Conservation (phyloP, 345 rosid genomes). For the Gossypium bickii region DNA sequence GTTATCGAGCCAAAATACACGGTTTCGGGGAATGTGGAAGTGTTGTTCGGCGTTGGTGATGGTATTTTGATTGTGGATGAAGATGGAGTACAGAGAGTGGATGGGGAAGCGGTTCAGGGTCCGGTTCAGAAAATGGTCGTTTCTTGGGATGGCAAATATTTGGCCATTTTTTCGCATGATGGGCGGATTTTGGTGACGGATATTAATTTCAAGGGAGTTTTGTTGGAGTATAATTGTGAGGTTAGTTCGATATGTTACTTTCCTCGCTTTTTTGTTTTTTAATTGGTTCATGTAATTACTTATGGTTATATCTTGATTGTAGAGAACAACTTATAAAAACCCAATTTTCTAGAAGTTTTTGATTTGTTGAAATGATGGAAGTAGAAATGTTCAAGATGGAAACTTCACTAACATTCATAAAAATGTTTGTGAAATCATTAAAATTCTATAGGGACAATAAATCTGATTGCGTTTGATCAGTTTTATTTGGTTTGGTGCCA, state of each 20-base stretch:
- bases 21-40: conserved; percentile 80
- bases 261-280: neutral
- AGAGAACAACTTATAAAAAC: neutral
- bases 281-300: neutral
- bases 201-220: conserved; percentile 40
- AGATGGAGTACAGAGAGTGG: conserved; percentile 63
- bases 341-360: neutral
- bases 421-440: neutral
- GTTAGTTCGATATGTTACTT: conserved; percentile 27
- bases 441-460: neutral
- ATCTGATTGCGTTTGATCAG: neutral
- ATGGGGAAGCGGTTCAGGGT: conserved; percentile 46
- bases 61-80: conserved; percentile 69
- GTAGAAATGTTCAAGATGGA: neutral
- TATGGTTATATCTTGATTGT: neutral
- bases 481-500: neutral
- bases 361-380: neutral
- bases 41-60: conserved; percentile 55
- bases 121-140: conserved; percentile 77
- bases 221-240: conserved; percentile 71
- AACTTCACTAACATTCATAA: neutral
- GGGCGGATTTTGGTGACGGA: conserved; percentile 71
- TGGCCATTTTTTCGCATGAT: conserved; percentile 84
- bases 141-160: conserved; percentile 68
- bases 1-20: conserved; percentile 91